Conservation (phyloP, 1,284 basidiomycete genomes). For the Boletus semigastroideus region DNA sequence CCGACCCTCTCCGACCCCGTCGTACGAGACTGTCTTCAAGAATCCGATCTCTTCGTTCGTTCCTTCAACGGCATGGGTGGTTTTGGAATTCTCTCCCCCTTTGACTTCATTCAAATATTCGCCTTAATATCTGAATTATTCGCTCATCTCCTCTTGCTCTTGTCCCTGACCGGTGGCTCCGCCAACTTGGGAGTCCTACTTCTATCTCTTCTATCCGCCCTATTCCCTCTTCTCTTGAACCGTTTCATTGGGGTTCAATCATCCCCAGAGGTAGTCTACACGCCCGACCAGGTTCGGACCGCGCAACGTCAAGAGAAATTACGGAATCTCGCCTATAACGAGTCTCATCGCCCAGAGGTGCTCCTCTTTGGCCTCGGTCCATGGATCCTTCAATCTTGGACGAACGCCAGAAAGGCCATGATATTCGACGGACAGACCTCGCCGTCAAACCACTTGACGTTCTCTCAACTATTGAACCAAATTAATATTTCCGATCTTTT, state of each 20-base stretch:
- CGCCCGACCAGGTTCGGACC: conserved; percentile 54
- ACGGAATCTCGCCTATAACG: conserved; percentile 68
- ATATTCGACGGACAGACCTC: conserved; percentile 53
- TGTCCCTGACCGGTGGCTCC: conserved; percentile 61
- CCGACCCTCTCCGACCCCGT: conserved; percentile 71
- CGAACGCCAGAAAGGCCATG: conserved; percentile 56
- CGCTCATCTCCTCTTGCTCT: conserved; percentile 66
- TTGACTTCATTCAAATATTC: conserved; percentile 74
- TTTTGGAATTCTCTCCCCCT: conserved; percentile 70
- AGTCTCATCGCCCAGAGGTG: conserved; percentile 70
- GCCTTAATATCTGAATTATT: conserved; percentile 66
- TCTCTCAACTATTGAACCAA: conserved; percentile 46
- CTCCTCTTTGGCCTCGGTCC: conserved; percentile 77
- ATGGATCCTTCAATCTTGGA: conserved; percentile 79
- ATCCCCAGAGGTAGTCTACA: conserved; percentile 45
- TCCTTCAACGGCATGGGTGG: conserved; percentile 68
- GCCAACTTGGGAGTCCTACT: conserved; percentile 56
- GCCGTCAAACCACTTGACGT: conserved; percentile 39
- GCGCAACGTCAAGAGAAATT: conserved; percentile 70
- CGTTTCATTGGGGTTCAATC: conserved; percentile 43
- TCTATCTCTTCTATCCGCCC: conserved; percentile 57
- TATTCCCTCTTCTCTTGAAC: conserved; percentile 54
- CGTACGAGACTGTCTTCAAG: conserved; percentile 73
- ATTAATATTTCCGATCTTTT: conserved; percentile 63
- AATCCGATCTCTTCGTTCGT: conserved; percentile 77